phyloP scores from a whole-genome alignment of 2,329 filamentous ascomycete genomes.

The Colletotrichum melonis region DNA sequence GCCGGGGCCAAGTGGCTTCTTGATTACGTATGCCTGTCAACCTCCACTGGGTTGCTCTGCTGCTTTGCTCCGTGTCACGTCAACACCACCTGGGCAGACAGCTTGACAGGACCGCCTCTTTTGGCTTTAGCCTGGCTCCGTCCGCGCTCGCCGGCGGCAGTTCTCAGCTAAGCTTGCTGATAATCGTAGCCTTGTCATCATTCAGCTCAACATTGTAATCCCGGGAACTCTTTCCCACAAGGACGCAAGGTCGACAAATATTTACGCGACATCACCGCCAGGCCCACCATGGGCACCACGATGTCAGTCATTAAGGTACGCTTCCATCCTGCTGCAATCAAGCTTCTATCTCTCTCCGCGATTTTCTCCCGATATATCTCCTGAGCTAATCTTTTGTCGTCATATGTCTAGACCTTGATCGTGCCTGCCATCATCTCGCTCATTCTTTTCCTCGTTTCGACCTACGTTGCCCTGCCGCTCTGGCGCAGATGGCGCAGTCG shows the following conservation, averaged over 20 bases:
- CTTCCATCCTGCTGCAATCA: neutral
- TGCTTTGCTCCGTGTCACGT: constrained; percentile 26
- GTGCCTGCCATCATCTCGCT: constrained; percentile 79
- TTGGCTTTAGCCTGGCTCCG: constrained; percentile 17
- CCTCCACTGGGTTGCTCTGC: constrained; percentile 3
- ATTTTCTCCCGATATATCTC: neutral
- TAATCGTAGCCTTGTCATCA: neutral
- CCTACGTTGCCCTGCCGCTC: constrained; percentile 73
- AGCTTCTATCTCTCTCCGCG: constrained; percentile 39
- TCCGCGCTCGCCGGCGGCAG: constrained; percentile 16
- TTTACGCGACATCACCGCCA: neutral
- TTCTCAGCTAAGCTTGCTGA: constrained; percentile 11
- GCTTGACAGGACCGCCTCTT: constrained; percentile 21
- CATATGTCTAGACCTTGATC: constrained; percentile 69
- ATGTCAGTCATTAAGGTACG: constrained; percentile 49
- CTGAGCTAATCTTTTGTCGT: constrained; percentile 22
- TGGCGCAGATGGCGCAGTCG: constrained; percentile 77
- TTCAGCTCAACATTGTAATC: neutral
- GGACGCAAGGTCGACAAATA: neutral
- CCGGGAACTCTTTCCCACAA: neutral
- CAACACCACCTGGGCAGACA: constrained; percentile 2
- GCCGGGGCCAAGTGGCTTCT: constrained; percentile 22
- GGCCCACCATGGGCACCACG: constrained; percentile 46
- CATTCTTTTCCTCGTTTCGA: constrained; percentile 73
- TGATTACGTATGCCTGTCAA: constrained; percentile 18